Percentiles rank a stretch among this genome's conserved stretches.
Conservation (phyloP, 805 yeast genomes). For the Blastobotrys mokoenaii region DNA sequence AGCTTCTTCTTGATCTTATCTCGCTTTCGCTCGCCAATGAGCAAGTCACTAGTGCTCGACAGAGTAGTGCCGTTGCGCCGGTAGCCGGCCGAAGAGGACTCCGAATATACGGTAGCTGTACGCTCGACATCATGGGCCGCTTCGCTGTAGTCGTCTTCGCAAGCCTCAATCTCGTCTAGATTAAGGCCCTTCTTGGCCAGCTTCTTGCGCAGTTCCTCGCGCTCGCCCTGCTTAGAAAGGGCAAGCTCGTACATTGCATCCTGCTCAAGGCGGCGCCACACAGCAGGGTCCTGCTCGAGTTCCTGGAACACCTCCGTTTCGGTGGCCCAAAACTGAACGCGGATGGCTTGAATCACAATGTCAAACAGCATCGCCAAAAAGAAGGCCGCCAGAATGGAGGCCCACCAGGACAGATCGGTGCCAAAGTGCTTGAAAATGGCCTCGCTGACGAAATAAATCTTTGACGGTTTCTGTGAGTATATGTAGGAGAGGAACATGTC, state of each 20-base stretch:
- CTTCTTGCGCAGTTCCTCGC: not conserved
- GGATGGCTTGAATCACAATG: constrained; percentile 48
- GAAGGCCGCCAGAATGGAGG: constrained; percentile 48
- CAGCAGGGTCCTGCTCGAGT: constrained; percentile 58
- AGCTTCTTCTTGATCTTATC: constrained; percentile 22
- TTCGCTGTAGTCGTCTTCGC: constrained; percentile 39
- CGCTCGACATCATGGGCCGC: not conserved
- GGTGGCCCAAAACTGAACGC: constrained; percentile 49
- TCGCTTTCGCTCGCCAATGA: constrained; percentile 1
- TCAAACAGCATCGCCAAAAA: constrained; percentile 61
- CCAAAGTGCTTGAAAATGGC: constrained; percentile 74
- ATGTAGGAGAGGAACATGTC: constrained; percentile 64
- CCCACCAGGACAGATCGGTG: constrained; percentile 80
- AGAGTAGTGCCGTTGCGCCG: not conserved
- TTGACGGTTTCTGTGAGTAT: constrained; percentile 42
- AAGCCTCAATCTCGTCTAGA: constrained; percentile 35
- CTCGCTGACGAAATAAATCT: constrained; percentile 61
- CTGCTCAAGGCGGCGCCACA: constrained; percentile 63
- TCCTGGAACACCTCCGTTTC: constrained; percentile 76
- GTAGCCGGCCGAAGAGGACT: not conserved
- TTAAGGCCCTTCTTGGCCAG: not conserved
- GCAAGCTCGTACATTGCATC: constrained; percentile 60
- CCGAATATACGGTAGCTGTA: constrained; percentile 1
- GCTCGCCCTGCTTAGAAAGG: constrained; percentile 37
- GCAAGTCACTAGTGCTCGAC: not conserved